These are phyloP conservation scores for Lolium multiflorum DNA, from an alignment of 176 grass and related monocot genomes.

Conservation along the genomic window DNA sequence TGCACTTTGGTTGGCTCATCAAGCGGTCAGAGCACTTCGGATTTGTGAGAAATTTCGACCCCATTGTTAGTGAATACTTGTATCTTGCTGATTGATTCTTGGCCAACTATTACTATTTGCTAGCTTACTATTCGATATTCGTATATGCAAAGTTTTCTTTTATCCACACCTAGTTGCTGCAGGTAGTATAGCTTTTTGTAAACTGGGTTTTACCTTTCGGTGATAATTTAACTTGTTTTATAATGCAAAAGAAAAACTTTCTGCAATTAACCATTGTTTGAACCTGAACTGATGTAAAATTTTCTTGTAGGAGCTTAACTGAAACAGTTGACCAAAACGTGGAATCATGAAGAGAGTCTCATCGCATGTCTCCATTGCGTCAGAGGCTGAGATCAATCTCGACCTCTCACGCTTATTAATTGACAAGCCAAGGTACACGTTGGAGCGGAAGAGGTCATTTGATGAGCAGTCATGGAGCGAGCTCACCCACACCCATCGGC, in stretches of 20 bases:
- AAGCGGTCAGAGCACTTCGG: not conserved
- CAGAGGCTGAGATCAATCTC: conserved; percentile 76
- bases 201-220: not conserved
- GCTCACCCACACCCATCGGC: conserved; percentile 47
- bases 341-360: conserved; percentile 57
- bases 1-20: not conserved
- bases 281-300: not conserved
- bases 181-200: not conserved
- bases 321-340: not conserved
- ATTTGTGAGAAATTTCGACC: not conserved
- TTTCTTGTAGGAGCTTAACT: not conserved
- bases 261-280: not conserved
- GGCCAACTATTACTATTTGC: not conserved
- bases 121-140: too few relatives aligned
- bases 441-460: conserved; percentile 85
- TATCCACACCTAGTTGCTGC: not conserved
- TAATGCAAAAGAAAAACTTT: not conserved
- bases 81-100: not conserved
- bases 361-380: conserved; percentile 61
- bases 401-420: conserved; percentile 60
- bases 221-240: not conserved
- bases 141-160: too few relatives aligned
- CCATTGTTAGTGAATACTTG: not conserved
- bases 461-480: conserved; percentile 85
- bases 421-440: conserved; percentile 56